Percentiles rank a stretch among this genome's conserved stretches.
Evolutionary conservation across 2,329 filamentous ascomycete species (phyloP).

Genomic region (Ramichloridium luteum): DNA sequence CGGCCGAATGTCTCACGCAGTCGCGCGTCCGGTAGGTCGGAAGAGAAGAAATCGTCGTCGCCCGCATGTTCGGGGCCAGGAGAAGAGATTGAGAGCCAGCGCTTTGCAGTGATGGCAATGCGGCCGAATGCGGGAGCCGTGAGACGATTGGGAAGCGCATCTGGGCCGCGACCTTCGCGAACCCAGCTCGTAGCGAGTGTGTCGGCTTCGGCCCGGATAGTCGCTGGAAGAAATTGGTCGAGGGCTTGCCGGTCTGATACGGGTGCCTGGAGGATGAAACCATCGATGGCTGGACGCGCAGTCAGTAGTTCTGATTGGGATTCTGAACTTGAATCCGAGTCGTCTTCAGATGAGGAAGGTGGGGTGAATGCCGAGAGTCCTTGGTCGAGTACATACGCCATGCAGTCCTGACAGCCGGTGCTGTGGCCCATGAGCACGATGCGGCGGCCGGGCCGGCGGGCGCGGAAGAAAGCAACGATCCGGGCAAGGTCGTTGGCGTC

Average conservation of each 20-base stretch:
- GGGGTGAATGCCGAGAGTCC: too few species aligned
- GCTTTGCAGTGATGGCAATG: constrained; percentile 40
- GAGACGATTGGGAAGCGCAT: constrained; percentile 39
- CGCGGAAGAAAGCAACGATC: constrained; percentile 40
- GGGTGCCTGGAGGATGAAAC: constrained; percentile 67
- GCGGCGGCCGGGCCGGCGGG: constrained; percentile 33
- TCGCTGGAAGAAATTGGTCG: constrained; percentile 32
- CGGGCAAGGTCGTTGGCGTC: constrained; percentile 43
- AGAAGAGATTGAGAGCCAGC: constrained; percentile 47
- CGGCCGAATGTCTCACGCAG: constrained; percentile 54
- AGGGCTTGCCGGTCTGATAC: constrained; percentile 64
- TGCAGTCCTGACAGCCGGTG: constrained; percentile 56
- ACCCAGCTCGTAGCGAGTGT: constrained; percentile 41
- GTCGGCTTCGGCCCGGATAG: constrained; percentile 29
- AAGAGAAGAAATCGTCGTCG: constrained; percentile 83
- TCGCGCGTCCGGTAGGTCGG: constrained; percentile 51
- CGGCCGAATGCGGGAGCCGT: constrained; percentile 22
- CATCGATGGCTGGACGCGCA: constrained; percentile 49
- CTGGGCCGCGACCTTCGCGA: constrained; percentile 30
- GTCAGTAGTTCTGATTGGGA: too few species aligned
- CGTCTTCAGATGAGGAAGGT: too few species aligned
- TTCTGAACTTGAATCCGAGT: too few species aligned
- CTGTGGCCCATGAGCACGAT: constrained; percentile 59
- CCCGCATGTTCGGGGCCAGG: constrained; percentile 46
- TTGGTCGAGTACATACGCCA: constrained; percentile 45